Base-by-base conservation (phyloP, 495 filamentous ascomycete species). In the Lindgomyces ingoldianus region DNA sequence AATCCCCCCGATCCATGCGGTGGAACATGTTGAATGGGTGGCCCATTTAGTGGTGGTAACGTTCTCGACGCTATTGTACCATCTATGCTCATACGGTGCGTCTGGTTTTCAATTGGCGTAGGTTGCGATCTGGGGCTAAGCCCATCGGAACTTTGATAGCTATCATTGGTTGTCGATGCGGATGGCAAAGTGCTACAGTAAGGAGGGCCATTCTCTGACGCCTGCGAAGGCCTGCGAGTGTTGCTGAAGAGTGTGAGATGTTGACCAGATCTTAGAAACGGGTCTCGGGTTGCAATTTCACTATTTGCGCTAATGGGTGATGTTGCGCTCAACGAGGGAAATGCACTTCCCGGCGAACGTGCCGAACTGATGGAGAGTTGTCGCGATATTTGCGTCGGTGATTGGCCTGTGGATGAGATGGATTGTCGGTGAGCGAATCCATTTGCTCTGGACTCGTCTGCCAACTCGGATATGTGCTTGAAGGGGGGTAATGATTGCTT, bases 1-100 rank as follows among this genome's bases (percentile, higher is more conserved):
- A 81, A 88, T 36, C 74, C 75, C n/a, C 62, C 65, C 11, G 48
- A 44, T 18, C 67, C 65, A 62, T 69, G 71, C 41, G 60, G 73
- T 30, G 60, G 63, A 61, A 67, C 46, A 41, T 67, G 64, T 26
- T 60, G 64, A 52, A 73, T 71, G 58, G 67, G 66, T 62, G 70
- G 47, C 16, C 69, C 70, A 16, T 63, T 65, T 26, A 70, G 73
- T n/a, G 62, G 66, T 10, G 67, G 69, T 12, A 73, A 54, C n/a
- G 62, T 70, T 27, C 62, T 58, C 24, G 70, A 59, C 19, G 55
- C 26, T 0, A 74, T 42, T 30, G 69, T 60, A 1, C 60, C 62
- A 24, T 74, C 75, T n/a, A 72, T 54, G 50, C 67, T 67, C 67
- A 69, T 65, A 14, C 64, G 58, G 45, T 59, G 68, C 16, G 30